Conservation (phyloP, 164 flowering plant species). For the Cinnamomum chago region DNA sequence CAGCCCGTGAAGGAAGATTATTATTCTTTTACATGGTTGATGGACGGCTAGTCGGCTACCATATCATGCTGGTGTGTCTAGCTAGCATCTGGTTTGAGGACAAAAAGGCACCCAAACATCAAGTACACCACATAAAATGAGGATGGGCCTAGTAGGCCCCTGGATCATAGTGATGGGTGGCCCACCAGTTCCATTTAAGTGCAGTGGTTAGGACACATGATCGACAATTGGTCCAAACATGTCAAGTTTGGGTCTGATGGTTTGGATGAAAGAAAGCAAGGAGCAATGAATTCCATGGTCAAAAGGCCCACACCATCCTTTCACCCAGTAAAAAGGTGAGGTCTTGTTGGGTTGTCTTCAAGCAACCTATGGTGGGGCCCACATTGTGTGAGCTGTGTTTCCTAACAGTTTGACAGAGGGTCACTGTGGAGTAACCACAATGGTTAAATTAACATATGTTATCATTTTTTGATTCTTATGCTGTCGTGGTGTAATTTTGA, state of each 20-base stretch:
- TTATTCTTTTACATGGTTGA: no score
- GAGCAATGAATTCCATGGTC: background rate
- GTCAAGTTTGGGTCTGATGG: background rate
- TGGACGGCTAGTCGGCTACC: no score
- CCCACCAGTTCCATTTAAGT: background rate
- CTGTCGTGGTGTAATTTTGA: no score
- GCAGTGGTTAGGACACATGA: background rate
- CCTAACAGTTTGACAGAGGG: background rate
- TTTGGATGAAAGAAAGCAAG: background rate
- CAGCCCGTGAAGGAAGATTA: no score
- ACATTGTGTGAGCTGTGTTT: background rate
- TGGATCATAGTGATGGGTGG: background rate
- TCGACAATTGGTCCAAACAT: background rate
- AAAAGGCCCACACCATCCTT: background rate
- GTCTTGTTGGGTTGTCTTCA: background rate
- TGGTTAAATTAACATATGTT: no score
- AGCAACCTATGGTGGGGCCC: background rate
- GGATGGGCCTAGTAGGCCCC: background rate
- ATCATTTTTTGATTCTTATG: no score
- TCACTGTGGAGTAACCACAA: no score
- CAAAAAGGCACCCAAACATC: background rate
- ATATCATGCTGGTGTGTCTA: no score
- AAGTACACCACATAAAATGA: background rate
- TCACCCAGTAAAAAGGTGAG: background rate
- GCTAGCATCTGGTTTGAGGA: background rate